Evolutionary conservation across 2,329 filamentous ascomycete species (phyloP).

Genomic region (Cadophora sp.): DNA sequence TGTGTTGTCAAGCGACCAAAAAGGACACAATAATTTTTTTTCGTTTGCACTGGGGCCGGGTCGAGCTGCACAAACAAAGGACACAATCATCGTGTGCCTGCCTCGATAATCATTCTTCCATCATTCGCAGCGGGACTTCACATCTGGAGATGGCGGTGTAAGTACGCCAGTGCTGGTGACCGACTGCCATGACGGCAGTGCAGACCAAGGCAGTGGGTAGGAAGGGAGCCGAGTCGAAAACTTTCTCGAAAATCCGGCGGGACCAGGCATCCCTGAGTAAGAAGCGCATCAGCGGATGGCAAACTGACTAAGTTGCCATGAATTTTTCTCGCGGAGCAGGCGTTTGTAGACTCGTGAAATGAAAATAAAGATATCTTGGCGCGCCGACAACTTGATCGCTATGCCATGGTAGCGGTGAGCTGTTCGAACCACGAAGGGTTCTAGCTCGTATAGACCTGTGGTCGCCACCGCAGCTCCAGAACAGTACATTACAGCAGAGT

Average conservation of each 20-base stretch:
- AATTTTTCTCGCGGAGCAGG: conserved; percentile 32
- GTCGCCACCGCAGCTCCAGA: not conserved
- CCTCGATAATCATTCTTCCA: conserved; percentile 29
- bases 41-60: conserved; percentile 38
- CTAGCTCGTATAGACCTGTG: conserved; percentile 24
- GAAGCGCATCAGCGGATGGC: conserved; percentile 21
- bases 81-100: conserved; percentile 31
- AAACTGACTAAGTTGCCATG: conserved; percentile 18
- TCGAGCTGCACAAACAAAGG: conserved; percentile 32
- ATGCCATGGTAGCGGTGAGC: conserved; percentile 32
- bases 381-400: conserved; percentile 13
- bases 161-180: conserved; percentile 15
- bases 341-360: conserved; percentile 29
- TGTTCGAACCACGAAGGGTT: conserved; percentile 29
- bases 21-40: conserved; percentile 28
- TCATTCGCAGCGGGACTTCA: conserved; percentile 37
- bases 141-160: conserved; percentile 31
- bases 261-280: conserved; percentile 17
- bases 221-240: conserved; percentile 1
- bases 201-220: not conserved
- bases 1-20: conserved; percentile 36
- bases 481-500: not conserved
- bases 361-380: conserved; percentile 31
- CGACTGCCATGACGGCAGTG: conserved; percentile 1
- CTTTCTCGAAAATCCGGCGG: conserved; percentile 2